These are phyloP conservation scores for Leccinum imitatum DNA, from an alignment of 768 basidiomycete species.

Conservation along the genomic window DNA sequence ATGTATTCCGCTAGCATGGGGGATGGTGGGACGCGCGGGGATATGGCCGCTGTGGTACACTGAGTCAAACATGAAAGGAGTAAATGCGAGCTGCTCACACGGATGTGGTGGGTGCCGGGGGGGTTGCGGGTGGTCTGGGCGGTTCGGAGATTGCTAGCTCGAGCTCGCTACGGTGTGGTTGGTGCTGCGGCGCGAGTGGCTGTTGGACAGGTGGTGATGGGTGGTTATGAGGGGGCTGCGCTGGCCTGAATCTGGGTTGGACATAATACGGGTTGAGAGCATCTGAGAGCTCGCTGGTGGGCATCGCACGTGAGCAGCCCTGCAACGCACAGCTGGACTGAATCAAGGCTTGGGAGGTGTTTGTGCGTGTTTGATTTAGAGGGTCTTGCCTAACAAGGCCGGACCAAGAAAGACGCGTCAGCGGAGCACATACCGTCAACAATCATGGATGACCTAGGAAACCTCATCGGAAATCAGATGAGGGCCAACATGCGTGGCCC, in stretches of 20 bases:
- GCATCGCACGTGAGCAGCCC: constrained; percentile 37
- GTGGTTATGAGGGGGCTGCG: constrained; percentile 15
- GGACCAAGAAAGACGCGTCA: constrained; percentile 40
- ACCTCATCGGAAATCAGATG: constrained; percentile 51
- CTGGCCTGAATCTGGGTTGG: constrained; percentile 39
- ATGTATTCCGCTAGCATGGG: constrained; percentile 38
- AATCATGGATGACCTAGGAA: constrained; percentile 46
- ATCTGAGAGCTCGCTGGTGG: constrained; percentile 73
- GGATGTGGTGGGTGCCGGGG: constrained; percentile 30
- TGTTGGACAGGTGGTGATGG: constrained; percentile 29
- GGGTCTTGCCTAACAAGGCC: constrained; percentile 24
- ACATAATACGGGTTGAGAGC: constrained; percentile 71
- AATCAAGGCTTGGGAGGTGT: constrained; percentile 16
- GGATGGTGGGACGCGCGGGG: constrained; percentile 22
- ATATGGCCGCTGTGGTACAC: constrained; percentile 9
- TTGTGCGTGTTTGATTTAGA: constrained; percentile 33
- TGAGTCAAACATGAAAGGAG: constrained; percentile 2
- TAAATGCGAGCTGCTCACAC: constrained; percentile 33
- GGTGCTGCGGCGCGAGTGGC: constrained; percentile 34
- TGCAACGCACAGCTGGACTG: not conserved
- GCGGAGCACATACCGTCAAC: constrained; percentile 13
- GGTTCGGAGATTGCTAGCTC: constrained; percentile 58
- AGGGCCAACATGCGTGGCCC: constrained; percentile 40
- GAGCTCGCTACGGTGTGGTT: constrained; percentile 64
- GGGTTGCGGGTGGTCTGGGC: constrained; percentile 24